Percentiles rank a stretch among this genome's conserved stretches.
Conservation (phyloP, 108 stramenopile species). For the Nitzschia inconspicua region DNA sequence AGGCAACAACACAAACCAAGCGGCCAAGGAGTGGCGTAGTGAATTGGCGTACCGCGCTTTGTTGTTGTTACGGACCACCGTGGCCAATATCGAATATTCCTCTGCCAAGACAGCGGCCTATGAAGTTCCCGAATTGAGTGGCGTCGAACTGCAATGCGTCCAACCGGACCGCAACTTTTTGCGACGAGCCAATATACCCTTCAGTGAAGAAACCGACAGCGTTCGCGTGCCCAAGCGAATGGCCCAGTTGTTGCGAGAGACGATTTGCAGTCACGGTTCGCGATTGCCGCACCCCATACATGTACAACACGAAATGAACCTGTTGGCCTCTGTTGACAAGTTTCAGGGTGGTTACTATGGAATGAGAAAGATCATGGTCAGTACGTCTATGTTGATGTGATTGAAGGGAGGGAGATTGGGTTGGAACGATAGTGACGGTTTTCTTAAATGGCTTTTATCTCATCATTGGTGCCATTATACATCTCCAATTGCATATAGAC, state of each 20-base stretch:
- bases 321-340: conserved; percentile 22
- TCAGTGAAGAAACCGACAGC: background rate
- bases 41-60: conserved; percentile 36
- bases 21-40: conserved; percentile 45
- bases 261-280: conserved; percentile 15
- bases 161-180: background rate
- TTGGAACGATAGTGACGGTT: too few relatives aligned
- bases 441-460: too few relatives aligned
- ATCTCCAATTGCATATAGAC: conserved; percentile 23
- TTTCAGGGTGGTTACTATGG: conserved; percentile 37
- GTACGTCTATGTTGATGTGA: too few relatives aligned
- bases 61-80: conserved; percentile 24
- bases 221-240: conserved; percentile 18
- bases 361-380: background rate
- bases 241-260: conserved; percentile 28
- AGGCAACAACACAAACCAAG: background rate
- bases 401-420: too few relatives aligned
- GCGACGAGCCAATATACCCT: conserved; percentile 6
- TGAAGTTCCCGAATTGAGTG: conserved; percentile 39
- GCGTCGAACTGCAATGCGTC: conserved; percentile 8
- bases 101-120: conserved; percentile 13
- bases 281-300: conserved; percentile 16
- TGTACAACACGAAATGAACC: conserved; percentile 13
- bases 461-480: too few relatives aligned
- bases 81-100: conserved; percentile 34